Conservation (phyloP, 2,329 filamentous ascomycete genomes). For the Bipolaris oryzae region DNA sequence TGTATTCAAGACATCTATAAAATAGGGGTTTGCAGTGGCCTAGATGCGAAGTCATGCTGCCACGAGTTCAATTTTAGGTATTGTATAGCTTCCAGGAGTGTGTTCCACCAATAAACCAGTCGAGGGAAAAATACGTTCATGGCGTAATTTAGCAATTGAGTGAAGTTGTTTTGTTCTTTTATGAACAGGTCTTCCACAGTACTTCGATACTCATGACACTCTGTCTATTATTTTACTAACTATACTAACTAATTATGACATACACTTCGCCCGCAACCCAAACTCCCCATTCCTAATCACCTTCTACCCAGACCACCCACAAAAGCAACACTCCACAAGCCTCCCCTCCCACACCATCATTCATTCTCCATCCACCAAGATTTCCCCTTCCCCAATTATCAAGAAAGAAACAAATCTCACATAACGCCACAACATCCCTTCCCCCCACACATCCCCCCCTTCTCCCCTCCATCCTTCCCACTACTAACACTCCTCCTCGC, state of each 20-base stretch:
- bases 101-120: background rate
- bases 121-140: background rate
- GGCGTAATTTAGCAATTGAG: background rate
- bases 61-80: background rate
- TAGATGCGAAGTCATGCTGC: background rate
- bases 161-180: no score
- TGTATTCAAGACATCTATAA: background rate
- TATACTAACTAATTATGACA: background rate
- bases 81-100: background rate
- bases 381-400: background rate
- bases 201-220: background rate
- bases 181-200: background rate
- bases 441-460: slow-evolving; percentile 2
- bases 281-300: background rate
- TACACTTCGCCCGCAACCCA: background rate
- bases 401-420: background rate
- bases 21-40: background rate
- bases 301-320: background rate
- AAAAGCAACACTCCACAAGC: background rate
- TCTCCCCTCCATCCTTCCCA: background rate
- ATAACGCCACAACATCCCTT: slow-evolving; percentile 16
- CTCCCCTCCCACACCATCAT: background rate
- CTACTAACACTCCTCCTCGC: slow-evolving; percentile 24
- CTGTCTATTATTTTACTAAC: background rate
- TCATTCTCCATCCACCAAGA: background rate